Evolutionary conservation across 441 rosid species (phyloP).

Genomic region (Populus tomentosa): DNA sequence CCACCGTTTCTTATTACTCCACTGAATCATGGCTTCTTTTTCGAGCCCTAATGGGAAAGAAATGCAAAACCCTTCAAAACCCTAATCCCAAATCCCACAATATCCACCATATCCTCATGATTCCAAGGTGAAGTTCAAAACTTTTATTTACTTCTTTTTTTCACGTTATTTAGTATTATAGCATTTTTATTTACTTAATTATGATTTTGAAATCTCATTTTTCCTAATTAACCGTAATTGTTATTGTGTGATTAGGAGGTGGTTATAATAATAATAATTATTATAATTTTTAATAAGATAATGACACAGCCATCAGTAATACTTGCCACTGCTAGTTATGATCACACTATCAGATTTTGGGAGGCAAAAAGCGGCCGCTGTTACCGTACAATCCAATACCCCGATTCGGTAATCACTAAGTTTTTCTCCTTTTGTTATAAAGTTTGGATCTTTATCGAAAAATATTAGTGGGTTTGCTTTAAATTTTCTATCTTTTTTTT

Average conservation of each 20-base stretch:
- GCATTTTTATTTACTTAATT: background rate
- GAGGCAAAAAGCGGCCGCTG: slow-evolving; percentile 96
- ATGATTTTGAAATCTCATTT: background rate
- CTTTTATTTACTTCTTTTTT: background rate
- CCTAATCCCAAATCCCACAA: background rate
- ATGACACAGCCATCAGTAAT: slow-evolving; percentile 88
- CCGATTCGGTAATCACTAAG: slow-evolving; percentile 57
- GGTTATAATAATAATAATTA: slow-evolving; percentile 6
- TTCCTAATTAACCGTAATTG: background rate
- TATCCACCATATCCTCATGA: background rate
- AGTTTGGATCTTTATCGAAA: background rate
- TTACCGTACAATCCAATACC: slow-evolving; percentile 88
- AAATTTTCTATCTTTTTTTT: background rate
- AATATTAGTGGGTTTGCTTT: background rate
- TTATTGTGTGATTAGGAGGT: slow-evolving; percentile 9
- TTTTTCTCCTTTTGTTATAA: background rate
- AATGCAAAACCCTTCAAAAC: background rate
- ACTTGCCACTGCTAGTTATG: slow-evolving; percentile 95
- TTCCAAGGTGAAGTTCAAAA: background rate
- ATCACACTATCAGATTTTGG: slow-evolving; percentile 88
- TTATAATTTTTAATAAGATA: background rate
- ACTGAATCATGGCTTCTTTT: background rate
- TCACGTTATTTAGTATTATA: background rate
- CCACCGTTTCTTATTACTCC: background rate
- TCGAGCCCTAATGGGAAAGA: background rate